Percentiles rank a stretch among this genome's conserved stretches.
Evolutionary conservation across 2,329 filamentous ascomycete genomes (phyloP).

Genomic region (Dryadomyces quercus-mongolicae): DNA sequence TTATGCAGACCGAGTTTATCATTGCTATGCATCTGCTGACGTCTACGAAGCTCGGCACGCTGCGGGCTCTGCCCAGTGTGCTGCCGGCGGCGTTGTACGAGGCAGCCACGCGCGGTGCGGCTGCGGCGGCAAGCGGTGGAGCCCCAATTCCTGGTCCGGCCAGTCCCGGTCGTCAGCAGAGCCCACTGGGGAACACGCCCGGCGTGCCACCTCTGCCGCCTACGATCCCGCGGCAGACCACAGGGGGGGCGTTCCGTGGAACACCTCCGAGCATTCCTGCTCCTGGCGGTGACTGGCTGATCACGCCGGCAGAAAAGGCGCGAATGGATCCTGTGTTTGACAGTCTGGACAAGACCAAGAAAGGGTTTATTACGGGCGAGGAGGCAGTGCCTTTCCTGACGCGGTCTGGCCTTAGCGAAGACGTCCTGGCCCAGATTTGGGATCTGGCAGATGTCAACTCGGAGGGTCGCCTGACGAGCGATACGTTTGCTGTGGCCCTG

Average conservation of each 20-base stretch:
- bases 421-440: conserved; percentile 88
- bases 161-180: conserved; percentile 30
- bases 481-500: conserved; percentile 97
- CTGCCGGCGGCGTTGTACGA: conserved; percentile 83
- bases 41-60: conserved; percentile 72
- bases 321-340: conserved; percentile 81
- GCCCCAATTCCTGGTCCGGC: conserved; percentile 10
- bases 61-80: conserved; percentile 67
- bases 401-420: conserved; percentile 80
- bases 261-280: neutral
- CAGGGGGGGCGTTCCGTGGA: conserved; percentile 51
- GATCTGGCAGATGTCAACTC: conserved; percentile 91
- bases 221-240: conserved; percentile 73
- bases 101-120: conserved; percentile 60
- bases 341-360: conserved; percentile 67
- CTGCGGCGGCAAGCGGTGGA: neutral
- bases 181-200: conserved; percentile 28
- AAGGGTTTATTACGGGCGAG: conserved; percentile 81
- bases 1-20: conserved; percentile 85
- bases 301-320: conserved; percentile 71
- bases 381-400: conserved; percentile 91
- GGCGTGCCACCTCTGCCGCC: neutral
- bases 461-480: conserved; percentile 69
- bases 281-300: conserved; percentile 54
- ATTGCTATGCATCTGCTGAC: conserved; percentile 97